Percentiles rank a stretch among this genome's conserved stretches.
Evolutionary conservation across 1,284 basidiomycete genomes (phyloP).

Genomic region (Neotropicomus parvogracilis): DNA sequence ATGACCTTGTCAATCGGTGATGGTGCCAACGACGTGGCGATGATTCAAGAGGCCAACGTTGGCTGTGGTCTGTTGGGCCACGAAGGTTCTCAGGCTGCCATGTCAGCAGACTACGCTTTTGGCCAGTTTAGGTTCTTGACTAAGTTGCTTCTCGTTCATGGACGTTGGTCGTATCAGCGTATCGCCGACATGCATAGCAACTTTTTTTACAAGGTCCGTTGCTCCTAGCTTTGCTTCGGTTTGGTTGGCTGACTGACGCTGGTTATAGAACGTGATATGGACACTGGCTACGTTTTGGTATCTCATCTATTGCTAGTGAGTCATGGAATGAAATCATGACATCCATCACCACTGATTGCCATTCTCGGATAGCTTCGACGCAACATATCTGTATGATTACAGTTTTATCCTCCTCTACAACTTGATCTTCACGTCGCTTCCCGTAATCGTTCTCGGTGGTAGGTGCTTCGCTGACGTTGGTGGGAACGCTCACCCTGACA

Average conservation of each 20-base stretch:
- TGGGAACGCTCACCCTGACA: constrained; percentile 9
- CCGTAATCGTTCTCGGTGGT: constrained; percentile 90
- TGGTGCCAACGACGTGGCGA: constrained; percentile 93
- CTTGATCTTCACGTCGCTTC: constrained; percentile 90
- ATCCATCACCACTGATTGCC: constrained; percentile 10
- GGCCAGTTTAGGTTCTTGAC: constrained; percentile 96
- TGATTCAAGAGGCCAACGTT: constrained; percentile 98
- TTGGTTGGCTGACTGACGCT: constrained; percentile 1
- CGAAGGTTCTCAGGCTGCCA: constrained; percentile 96
- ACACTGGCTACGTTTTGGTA: constrained; percentile 94
- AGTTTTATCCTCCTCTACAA: constrained; percentile 91
- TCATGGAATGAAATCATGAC: constrained; percentile 10
- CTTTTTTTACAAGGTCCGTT: constrained; percentile 91
- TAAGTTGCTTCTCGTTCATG: constrained; percentile 90
- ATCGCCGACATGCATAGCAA: constrained; percentile 97
- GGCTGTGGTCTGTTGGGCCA: constrained; percentile 93
- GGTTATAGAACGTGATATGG: constrained; percentile 78
- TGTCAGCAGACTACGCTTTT: constrained; percentile 98
- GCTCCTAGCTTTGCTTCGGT: constrained; percentile 2
- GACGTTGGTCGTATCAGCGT: constrained; percentile 94
- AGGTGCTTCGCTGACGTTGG: constrained; percentile 20
- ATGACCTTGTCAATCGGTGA: constrained; percentile 98
- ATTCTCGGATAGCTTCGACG: constrained; percentile 69
- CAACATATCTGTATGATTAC: constrained; percentile 94
- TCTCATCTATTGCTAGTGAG: constrained; percentile 81